Conservation (phyloP, 2,329 filamentous ascomycete species). For the Trichoderma endophyticum region DNA sequence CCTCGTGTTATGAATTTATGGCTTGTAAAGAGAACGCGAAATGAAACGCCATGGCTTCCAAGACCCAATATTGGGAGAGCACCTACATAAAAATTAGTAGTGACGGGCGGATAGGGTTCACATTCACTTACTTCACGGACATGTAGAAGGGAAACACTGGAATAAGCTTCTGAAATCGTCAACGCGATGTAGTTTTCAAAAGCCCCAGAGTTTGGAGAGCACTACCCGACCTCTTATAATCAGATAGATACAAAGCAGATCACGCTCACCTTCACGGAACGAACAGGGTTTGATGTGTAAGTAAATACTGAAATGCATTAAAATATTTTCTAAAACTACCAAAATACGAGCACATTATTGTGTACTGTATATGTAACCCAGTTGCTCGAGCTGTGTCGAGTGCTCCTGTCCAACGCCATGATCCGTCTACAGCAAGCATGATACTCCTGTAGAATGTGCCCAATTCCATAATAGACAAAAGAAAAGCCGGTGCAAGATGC, state of each 20-base stretch:
- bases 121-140: background rate
- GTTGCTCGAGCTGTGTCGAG: background rate
- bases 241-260: background rate
- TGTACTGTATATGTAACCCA: background rate
- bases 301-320: background rate
- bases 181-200: background rate
- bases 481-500: background rate
- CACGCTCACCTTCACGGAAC: background rate
- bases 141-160: background rate
- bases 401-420: constrained; percentile 1
- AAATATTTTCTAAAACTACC: background rate
- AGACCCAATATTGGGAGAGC: background rate
- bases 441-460: background rate
- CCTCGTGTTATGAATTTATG: background rate
- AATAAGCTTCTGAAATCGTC: background rate
- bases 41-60: background rate
- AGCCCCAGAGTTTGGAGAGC: background rate
- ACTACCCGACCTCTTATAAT: background rate
- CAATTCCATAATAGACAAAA: constrained; percentile 7
- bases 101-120: background rate
- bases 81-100: background rate
- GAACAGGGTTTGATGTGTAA: background rate
- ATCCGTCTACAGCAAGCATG: constrained; percentile 4
- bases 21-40: background rate
- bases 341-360: background rate